Evolutionary conservation across 192 early-diverging fungal species (phyloP).

Genomic region (Entophlyctis helioformis): DNA sequence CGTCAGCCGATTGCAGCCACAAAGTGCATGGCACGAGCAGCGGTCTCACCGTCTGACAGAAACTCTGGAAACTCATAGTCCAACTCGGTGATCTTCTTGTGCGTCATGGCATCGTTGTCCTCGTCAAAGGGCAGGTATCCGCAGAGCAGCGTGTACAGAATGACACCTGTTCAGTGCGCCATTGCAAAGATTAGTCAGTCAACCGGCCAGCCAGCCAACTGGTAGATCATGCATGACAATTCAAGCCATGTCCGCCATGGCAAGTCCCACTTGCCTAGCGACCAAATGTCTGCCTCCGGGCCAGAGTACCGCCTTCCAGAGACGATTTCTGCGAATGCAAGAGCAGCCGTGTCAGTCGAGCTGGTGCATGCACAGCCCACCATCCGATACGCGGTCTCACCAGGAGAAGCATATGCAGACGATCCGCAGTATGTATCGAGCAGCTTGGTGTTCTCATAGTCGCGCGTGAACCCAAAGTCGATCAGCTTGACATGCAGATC

Average conservation of each 20-base stretch:
- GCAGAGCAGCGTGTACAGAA: conserved; percentile 33
- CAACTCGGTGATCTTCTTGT: conserved; percentile 57
- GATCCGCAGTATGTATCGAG: conserved; percentile 47
- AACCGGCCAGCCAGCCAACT: not conserved
- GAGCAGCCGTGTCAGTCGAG: no score
- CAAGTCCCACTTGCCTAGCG: conserved; percentile 30
- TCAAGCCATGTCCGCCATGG: not conserved
- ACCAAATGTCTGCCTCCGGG: conserved; percentile 42
- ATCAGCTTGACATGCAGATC: conserved; percentile 91
- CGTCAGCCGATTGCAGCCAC: no score
- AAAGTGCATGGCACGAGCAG: no score
- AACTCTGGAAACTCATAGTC: conserved; percentile 63
- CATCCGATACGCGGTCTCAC: conserved; percentile 24
- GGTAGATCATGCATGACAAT: not conserved
- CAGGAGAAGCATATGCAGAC: conserved; percentile 67
- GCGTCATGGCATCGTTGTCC: conserved; percentile 56
- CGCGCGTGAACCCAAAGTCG: conserved; percentile 71
- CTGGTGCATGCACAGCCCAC: no score
- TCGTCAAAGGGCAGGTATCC: conserved; percentile 50
- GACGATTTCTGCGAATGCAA: conserved; percentile 64
- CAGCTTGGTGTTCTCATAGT: conserved; percentile 14
- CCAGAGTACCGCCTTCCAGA: conserved; percentile 65
- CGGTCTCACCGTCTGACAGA: conserved; percentile 35
- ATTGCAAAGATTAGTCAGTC: not conserved
- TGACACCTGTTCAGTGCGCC: conserved; percentile 23